Conservation (phyloP, 768 basidiomycete species). For the Epithele typhae region DNA sequence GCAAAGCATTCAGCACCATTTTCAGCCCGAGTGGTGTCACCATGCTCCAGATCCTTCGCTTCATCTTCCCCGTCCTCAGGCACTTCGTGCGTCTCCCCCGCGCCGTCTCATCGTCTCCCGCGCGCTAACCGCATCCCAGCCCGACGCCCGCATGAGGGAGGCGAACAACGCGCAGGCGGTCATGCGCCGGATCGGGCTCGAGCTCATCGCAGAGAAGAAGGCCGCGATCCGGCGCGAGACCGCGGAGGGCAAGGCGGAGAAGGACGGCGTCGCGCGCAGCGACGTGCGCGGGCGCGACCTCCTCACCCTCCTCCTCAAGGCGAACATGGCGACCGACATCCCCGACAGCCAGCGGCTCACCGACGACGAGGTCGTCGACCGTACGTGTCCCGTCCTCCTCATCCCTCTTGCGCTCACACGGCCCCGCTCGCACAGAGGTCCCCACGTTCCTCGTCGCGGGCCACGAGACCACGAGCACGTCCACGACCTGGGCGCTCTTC, state of each 20-base stretch:
- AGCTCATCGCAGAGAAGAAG: constrained; percentile 25
- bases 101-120: too few relatives aligned
- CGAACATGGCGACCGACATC: constrained; percentile 61
- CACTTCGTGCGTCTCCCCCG: constrained; percentile 10
- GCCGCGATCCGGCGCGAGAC: constrained; percentile 1
- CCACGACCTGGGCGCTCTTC: constrained; percentile 33
- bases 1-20: constrained; percentile 23
- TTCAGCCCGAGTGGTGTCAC: constrained; percentile 6
- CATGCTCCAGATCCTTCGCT: neutral
- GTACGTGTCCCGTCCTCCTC: constrained; percentile 29
- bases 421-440: constrained; percentile 11
- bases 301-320: constrained; percentile 54
- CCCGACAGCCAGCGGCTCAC: constrained; percentile 50
- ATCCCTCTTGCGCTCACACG: neutral
- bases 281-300: constrained; percentile 45
- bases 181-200: constrained; percentile 24
- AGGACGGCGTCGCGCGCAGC: constrained; percentile 28
- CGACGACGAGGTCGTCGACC: constrained; percentile 58
- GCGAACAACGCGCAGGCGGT: constrained; percentile 7
- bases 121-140: neutral
- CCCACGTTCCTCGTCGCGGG: constrained; percentile 32
- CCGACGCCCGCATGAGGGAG: neutral
- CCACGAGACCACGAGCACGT: constrained; percentile 38
- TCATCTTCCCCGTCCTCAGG: constrained; percentile 2
- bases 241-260: constrained; percentile 12